phyloP scores from a whole-genome alignment of 2,329 filamentous ascomycete genomes.

The Teratosphaeria nubilosa region DNA sequence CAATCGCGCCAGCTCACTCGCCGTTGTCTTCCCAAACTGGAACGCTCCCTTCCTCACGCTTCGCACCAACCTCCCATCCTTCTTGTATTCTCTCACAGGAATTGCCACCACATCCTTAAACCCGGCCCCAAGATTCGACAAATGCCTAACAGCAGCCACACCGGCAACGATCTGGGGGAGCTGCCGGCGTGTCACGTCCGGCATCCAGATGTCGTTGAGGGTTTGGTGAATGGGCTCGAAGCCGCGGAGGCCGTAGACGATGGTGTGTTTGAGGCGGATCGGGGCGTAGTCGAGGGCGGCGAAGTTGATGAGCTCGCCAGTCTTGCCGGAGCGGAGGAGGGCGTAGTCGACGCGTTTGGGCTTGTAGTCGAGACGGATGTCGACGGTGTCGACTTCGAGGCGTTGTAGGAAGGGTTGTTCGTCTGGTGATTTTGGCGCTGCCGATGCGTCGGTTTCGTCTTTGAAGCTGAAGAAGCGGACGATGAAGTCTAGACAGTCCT shows the following conservation, averaged over 20 bases:
- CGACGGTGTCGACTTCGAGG: conserved; percentile 74
- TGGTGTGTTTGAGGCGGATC: conserved; percentile 76
- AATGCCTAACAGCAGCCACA: conserved; percentile 74
- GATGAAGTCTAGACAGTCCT: conserved; percentile 94
- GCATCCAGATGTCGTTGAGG: conserved; percentile 93
- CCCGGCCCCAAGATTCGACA: conserved; percentile 85
- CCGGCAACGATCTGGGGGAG: conserved; percentile 81
- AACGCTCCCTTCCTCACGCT: conserved; percentile 84
- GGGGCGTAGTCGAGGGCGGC: conserved; percentile 81
- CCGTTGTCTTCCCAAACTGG: conserved; percentile 86
- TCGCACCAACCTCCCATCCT: conserved; percentile 84
- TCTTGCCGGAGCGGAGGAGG: conserved; percentile 81
- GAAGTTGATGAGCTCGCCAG: conserved; percentile 98
- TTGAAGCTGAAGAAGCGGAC: conserved; percentile 98
- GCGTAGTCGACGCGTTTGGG: conserved; percentile 96
- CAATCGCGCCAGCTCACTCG: conserved; percentile 85
- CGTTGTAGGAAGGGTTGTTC: conserved; percentile 67
- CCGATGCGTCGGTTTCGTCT: conserved; percentile 48
- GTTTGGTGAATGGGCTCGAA: conserved; percentile 85
- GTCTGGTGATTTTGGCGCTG: conserved; percentile 37
- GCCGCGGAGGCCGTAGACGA: conserved; percentile 83
- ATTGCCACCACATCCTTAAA: conserved; percentile 80
- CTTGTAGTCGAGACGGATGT: conserved; percentile 88
- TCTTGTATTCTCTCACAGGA: conserved; percentile 83
- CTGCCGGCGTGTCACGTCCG: conserved; percentile 81